phyloP scores from a whole-genome alignment of 176 grass and related monocot genomes.

The Rhipidocladum racemiflorum region DNA sequence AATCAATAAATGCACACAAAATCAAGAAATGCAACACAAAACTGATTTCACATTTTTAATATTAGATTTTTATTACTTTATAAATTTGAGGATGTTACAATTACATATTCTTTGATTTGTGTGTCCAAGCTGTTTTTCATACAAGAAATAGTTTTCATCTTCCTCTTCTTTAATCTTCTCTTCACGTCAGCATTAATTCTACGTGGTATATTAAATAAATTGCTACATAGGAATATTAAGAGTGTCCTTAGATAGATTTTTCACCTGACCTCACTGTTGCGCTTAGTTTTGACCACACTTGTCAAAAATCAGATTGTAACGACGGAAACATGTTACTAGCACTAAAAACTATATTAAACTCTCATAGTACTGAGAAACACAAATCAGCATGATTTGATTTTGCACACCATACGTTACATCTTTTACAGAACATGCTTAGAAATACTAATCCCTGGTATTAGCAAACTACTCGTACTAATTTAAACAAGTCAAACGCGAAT shows the following conservation, averaged over 20 bases:
- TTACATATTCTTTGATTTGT: too few species aligned
- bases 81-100: too few species aligned
- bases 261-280: background rate
- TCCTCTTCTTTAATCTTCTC: too few species aligned
- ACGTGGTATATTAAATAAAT: too few species aligned
- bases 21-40: too few species aligned
- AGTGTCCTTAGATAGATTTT: background rate
- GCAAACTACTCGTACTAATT: background rate
- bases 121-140: too few species aligned
- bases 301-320: background rate
- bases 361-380: background rate
- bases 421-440: background rate
- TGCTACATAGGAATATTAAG: too few species aligned
- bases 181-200: too few species aligned
- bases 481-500: conserved; percentile 9
- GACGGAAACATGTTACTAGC: background rate
- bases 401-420: background rate
- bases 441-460: background rate
- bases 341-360: background rate
- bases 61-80: too few species aligned
- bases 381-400: background rate
- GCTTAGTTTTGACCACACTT: background rate
- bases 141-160: too few species aligned
- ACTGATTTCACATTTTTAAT: too few species aligned
- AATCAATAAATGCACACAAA: too few species aligned